Base-by-base conservation (phyloP, 805 yeast genomes). In the Candida schatavii region DNA sequence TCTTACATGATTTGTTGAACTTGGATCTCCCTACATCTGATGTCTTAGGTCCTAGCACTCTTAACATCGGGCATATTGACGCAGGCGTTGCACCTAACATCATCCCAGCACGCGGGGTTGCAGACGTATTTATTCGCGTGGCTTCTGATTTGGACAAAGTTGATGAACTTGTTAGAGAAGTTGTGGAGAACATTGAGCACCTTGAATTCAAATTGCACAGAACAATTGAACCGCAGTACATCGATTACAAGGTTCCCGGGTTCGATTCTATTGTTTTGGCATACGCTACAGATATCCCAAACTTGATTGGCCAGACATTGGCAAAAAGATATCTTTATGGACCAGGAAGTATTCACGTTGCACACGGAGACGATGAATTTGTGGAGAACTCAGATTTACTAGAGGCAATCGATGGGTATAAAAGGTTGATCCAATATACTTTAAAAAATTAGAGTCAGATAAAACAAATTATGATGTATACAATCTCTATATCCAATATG, bases 41-140 rank as follows among this genome's bases (percentile, higher is more conserved):
- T 3, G 51, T 76, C 11, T 68, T 83, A 44, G 89, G 88, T 2
- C 71, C 72, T 5, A 67, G 84, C 0, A 83, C 87, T 1, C 54
- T 81, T 35, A 84, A 83, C 48, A 70, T 80, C 39, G 90, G 88
- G 1, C 41, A 54, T 18, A 64, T 83, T 18, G 45, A 61, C 9
- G 87, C 78, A 5, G 88, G 88, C 20, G 78, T 79, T 2, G 90
- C 88, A 3, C 65, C 73, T 6, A 83, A 83, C 56, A 86, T 83
- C 21, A 61, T 83, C 7, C 83, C 89, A 2, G 82, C 83, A 2
- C 47, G 57, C 19, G 84, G 85, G 1, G 48, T 52, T 6, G 83
- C 85, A 15, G 51, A 61, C 2, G 52, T 76, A 2, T 52, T 77
- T 14, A 64, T 81, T 46, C 68, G 90, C 55, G 76, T 80, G 2